A percentile compares a stretch with the other conserved stretches of the same genome.
Evolutionary conservation across 2,329 filamentous ascomycete genomes (phyloP).

Genomic region (Venturiaceae sp.): DNA sequence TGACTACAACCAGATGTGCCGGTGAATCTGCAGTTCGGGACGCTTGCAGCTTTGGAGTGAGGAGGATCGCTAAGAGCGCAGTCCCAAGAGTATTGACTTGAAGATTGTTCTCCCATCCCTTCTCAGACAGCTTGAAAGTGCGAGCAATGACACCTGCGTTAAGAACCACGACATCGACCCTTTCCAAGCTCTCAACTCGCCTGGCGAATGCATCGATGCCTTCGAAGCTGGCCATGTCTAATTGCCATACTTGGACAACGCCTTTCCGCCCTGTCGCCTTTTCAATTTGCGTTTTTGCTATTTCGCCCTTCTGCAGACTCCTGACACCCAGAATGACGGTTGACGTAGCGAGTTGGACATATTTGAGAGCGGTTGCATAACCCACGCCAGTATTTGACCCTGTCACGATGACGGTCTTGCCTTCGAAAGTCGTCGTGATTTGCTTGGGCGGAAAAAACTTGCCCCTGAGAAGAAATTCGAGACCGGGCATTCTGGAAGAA

Average conservation of each 20-base stretch:
- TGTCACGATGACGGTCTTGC: constrained; percentile 36
- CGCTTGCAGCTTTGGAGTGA: constrained; percentile 17
- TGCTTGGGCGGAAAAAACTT: constrained; percentile 22
- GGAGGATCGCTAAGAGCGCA: constrained; percentile 21
- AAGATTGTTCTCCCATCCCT: constrained; percentile 22
- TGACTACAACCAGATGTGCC: background rate
- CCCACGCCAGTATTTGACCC: constrained; percentile 39
- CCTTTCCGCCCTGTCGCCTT: too few species aligned
- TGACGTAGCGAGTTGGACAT: constrained; percentile 27
- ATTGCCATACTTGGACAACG: constrained; percentile 33
- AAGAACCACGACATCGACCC: constrained; percentile 25
- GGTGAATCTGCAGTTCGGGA: background rate
- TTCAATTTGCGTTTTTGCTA: constrained; percentile 31
- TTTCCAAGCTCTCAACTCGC: constrained; percentile 15
- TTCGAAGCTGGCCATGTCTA: constrained; percentile 31
- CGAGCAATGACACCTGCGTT: constrained; percentile 27
- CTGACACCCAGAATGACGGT: constrained; percentile 38
- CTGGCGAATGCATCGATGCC: constrained; percentile 25
- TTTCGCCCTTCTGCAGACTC: constrained; percentile 32
- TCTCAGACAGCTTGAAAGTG: constrained; percentile 16
- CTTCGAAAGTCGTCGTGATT: constrained; percentile 22
- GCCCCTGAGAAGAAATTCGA: too few species aligned
- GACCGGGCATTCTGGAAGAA: too few species aligned
- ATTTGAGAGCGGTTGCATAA: constrained; percentile 33
- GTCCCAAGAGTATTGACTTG: constrained; percentile 30